A percentile compares a stretch with the other conserved stretches of the same genome.
Evolutionary conservation across 176 grass and related monocot genomes (phyloP).

Genomic region (Eragrostis nindensis): DNA sequence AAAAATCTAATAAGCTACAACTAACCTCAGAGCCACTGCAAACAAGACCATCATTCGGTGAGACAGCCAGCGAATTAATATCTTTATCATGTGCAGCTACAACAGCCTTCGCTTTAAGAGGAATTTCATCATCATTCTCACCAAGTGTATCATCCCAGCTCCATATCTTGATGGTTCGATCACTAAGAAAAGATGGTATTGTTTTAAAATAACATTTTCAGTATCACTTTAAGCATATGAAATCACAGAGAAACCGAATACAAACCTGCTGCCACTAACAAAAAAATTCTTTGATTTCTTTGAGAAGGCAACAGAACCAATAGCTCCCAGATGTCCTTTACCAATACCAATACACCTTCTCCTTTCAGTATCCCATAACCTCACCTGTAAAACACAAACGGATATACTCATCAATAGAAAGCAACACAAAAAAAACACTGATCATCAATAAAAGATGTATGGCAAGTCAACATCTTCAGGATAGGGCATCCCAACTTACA

Average conservation of each 20-base stretch:
- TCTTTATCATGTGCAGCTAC: slow-evolving; percentile 97
- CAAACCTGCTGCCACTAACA: slow-evolving; percentile 88
- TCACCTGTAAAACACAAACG: slow-evolving; percentile 58
- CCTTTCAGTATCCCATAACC: slow-evolving; percentile 81
- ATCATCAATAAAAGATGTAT: background rate
- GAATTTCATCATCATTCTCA: slow-evolving; percentile 54
- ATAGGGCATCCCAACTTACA: slow-evolving; percentile 57
- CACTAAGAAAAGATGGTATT: slow-evolving; percentile 44
- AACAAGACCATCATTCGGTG: slow-evolving; percentile 86
- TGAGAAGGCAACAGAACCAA: slow-evolving; percentile 90
- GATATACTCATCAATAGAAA: slow-evolving; percentile 11
- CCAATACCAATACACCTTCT: slow-evolving; percentile 80
- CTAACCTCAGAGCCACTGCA: slow-evolving; percentile 95
- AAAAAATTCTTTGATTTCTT: slow-evolving; percentile 89
- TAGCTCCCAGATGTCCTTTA: slow-evolving; percentile 84
- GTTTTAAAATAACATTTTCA: slow-evolving; percentile 33
- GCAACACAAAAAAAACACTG: slow-evolving; percentile 7
- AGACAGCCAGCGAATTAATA: slow-evolving; percentile 88
- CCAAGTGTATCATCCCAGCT: slow-evolving; percentile 57
- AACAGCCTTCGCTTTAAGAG: slow-evolving; percentile 82
- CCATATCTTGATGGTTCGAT: slow-evolving; percentile 93
- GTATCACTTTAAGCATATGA: background rate
- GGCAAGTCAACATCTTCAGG: background rate
- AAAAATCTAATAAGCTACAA: slow-evolving; percentile 37
- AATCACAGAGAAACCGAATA: slow-evolving; percentile 8